Evolutionary conservation across 148 eudicot genomes (phyloP).

Genomic region (Chenopodium berlandieri): DNA sequence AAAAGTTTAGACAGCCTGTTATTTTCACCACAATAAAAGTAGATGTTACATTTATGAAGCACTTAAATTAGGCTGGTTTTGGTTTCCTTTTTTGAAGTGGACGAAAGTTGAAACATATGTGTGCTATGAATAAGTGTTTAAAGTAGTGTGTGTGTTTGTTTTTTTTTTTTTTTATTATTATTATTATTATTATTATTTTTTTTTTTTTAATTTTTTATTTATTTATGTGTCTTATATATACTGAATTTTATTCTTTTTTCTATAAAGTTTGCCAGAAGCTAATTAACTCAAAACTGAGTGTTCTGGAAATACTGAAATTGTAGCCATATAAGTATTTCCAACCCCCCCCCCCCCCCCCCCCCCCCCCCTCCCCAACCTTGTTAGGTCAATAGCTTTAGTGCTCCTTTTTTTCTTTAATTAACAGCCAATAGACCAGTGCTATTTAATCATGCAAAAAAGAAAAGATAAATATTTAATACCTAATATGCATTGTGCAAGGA

Average conservation of each 20-base stretch:
- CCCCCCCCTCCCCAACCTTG: not conserved
- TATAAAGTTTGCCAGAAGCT: not conserved
- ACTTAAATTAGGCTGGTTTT: not conserved
- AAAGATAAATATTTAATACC: not conserved
- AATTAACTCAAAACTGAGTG: not conserved
- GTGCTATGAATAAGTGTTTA: not conserved
- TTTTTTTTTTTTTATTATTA: too few relatives aligned
- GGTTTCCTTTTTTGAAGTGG: not conserved
- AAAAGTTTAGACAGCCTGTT: not conserved
- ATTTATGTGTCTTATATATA: too few relatives aligned
- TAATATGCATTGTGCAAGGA: not conserved
- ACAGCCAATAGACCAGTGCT: not conserved
- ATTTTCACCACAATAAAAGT: not conserved
- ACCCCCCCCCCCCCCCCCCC: too few relatives aligned
- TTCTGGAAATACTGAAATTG: not conserved
- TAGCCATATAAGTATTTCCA: not conserved
- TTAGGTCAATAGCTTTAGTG: not conserved
- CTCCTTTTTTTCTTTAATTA: not conserved
- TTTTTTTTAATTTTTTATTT: too few relatives aligned
- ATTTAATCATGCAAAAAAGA: too few relatives aligned
- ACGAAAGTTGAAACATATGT: not conserved
- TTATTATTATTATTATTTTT: too few relatives aligned
- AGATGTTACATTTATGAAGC: not conserved
- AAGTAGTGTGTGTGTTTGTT: not conserved
- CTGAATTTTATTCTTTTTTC: too few relatives aligned